These are phyloP conservation scores for Mortierella hygrophila DNA, from an alignment of 192 early-diverging fungal genomes.

Conservation along the genomic window DNA sequence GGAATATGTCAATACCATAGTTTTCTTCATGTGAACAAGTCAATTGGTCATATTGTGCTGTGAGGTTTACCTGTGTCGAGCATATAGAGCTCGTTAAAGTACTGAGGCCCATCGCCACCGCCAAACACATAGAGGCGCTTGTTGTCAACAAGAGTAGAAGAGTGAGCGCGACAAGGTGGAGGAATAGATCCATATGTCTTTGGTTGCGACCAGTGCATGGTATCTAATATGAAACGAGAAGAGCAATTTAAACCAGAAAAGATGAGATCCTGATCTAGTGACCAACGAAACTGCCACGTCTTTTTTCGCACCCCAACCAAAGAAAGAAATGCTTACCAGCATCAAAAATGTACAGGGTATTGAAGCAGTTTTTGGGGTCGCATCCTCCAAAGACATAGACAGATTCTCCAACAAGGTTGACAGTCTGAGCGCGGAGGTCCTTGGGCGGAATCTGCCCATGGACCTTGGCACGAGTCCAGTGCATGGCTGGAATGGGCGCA, in stretches of 20 bases:
- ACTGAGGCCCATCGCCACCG: slow-evolving; percentile 87
- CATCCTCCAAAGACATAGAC: slow-evolving; percentile 92
- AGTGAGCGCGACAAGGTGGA: slow-evolving; percentile 86
- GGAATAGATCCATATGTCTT: slow-evolving; percentile 77
- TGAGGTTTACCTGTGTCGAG: slow-evolving; percentile 74
- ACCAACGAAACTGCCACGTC: background rate
- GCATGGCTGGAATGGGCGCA: slow-evolving; percentile 84
- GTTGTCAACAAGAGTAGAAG: slow-evolving; percentile 75
- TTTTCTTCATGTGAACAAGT: background rate
- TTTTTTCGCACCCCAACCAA: too few relatives aligned
- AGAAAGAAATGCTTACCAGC: slow-evolving; percentile 57
- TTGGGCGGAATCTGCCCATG: slow-evolving; percentile 72
- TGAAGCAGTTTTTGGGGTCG: slow-evolving; percentile 79
- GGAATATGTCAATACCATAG: background rate
- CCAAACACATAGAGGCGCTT: slow-evolving; percentile 81
- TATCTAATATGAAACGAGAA: slow-evolving; percentile 60
- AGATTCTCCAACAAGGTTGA: slow-evolving; percentile 78
- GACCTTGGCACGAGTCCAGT: slow-evolving; percentile 77
- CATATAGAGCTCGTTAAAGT: slow-evolving; percentile 85
- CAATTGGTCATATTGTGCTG: background rate
- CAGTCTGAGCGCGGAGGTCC: slow-evolving; percentile 83
- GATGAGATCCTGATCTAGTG: background rate
- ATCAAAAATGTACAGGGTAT: slow-evolving; percentile 85
- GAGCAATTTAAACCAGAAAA: background rate
- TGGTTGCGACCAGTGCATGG: slow-evolving; percentile 84